phyloP scores from a whole-genome alignment of 139 green algal species.

The Zygnema circumcarinatum region DNA sequence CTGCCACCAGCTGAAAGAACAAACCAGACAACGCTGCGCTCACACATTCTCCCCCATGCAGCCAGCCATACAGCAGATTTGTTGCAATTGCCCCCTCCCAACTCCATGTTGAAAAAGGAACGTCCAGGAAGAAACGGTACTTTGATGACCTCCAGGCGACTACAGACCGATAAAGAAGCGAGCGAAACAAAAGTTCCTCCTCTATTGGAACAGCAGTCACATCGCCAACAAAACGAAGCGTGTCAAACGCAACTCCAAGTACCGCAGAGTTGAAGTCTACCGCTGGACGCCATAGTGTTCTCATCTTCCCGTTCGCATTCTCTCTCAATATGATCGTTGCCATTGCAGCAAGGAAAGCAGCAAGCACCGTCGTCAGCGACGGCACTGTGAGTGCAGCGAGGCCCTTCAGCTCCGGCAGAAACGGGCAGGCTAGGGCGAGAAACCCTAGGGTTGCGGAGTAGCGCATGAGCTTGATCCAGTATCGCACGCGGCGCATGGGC shows the following conservation, averaged over 20 bases:
- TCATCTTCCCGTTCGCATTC: not conserved
- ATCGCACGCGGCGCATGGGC: not conserved
- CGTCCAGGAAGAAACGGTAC: not conserved
- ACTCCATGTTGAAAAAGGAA: not conserved
- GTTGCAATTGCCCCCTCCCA: not conserved
- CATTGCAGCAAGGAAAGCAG: not conserved
- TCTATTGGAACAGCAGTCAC: slow-evolving; percentile 15
- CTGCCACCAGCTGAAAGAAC: not conserved
- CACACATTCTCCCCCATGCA: slow-evolving; percentile 15
- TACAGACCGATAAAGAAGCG: not conserved
- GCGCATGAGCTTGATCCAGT: slow-evolving; percentile 9
- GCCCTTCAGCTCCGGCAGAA: not conserved
- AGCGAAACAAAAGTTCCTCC: slow-evolving; percentile 5
- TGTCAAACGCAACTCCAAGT: not conserved
- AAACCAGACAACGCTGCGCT: slow-evolving; percentile 14
- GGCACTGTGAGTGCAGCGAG: not conserved
- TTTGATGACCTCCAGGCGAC: not conserved
- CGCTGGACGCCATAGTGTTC: slow-evolving; percentile 10
- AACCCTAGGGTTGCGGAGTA: not conserved
- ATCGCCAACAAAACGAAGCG: not conserved
- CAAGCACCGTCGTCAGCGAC: not conserved
- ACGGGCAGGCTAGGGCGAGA: not conserved
- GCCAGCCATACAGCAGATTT: not conserved
- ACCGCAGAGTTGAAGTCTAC: slow-evolving; percentile 4
- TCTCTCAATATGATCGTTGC: not conserved